Evolutionary conservation across 805 yeast genomes (phyloP).

Genomic region (Yarrowia hollandica): DNA sequence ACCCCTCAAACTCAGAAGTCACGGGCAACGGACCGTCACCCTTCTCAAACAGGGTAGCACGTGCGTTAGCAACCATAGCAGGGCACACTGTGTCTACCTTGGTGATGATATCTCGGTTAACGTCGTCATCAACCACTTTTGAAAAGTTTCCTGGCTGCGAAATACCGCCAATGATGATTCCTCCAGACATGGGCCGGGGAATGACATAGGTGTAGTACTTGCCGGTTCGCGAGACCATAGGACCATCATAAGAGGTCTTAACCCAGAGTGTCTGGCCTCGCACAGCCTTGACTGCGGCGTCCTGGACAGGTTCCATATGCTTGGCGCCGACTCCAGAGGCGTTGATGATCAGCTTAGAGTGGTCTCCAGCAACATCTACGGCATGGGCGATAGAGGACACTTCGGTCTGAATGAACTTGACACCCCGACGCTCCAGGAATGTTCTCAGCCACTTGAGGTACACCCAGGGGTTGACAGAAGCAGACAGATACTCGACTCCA

Average conservation of each 20-base stretch:
- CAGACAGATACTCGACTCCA: slow-evolving; percentile 33
- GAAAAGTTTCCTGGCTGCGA: slow-evolving; percentile 31
- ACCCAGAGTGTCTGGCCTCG: slow-evolving; percentile 36
- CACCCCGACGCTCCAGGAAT: slow-evolving; percentile 31
- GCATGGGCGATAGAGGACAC: slow-evolving; percentile 17
- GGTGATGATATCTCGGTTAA: slow-evolving; percentile 31
- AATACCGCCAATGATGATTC: slow-evolving; percentile 34
- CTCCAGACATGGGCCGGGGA: slow-evolving; percentile 34
- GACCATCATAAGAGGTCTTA: slow-evolving; percentile 32
- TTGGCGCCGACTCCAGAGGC: slow-evolving; percentile 34
- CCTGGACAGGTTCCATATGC: slow-evolving; percentile 29
- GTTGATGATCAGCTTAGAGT: slow-evolving; percentile 29
- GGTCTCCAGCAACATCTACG: slow-evolving; percentile 14
- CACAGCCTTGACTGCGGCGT: slow-evolving; percentile 31
- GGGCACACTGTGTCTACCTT: slow-evolving; percentile 21
- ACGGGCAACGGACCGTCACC: slow-evolving; percentile 23
- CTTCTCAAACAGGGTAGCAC: slow-evolving; percentile 20
- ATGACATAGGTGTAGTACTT: slow-evolving; percentile 34
- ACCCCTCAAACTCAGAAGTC: slow-evolving; percentile 10
- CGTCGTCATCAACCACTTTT: slow-evolving; percentile 17
- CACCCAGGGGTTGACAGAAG: slow-evolving; percentile 33
- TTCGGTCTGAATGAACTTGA: slow-evolving; percentile 31
- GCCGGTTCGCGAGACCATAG: slow-evolving; percentile 32
- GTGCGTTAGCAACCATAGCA: slow-evolving; percentile 22
- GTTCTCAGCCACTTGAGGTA: slow-evolving; percentile 33